Evolutionary conservation across 257 asterid species (phyloP), one percentile per base, ranked within the genome.

Genomic region (Primulina eburnea): DNA sequence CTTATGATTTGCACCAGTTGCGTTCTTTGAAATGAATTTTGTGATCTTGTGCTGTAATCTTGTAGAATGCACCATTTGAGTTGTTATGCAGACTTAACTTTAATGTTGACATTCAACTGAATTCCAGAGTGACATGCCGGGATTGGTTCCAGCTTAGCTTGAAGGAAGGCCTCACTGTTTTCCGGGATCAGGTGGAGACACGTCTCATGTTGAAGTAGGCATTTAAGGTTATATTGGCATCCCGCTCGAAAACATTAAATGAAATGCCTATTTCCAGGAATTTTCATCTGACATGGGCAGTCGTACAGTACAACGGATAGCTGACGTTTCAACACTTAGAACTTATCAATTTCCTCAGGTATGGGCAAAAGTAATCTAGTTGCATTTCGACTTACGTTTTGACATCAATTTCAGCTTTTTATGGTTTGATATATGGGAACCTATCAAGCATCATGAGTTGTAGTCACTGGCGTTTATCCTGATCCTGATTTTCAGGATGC

Each of bases 111-210:
- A 55, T 30, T 67, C 58, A 52, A 65, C 6, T 60, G 75, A 76
- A 71, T 81, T 78, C 62, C 88, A 91, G 99, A 85, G 99, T 94
- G 62, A 94, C 99, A 53, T 94, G 99, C 80, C 97, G 99, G 59
- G 99, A 94, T 80, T 91, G 99, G 99, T 94, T 94, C 88, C 99
- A 94, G 89, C 97, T 94, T 62, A 94, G 99, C 80, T 79, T 94
- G 73, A 94, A 94, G 89, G 97, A 94, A 81, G 99, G 99, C 70
- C 96, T 94, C 66, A 94, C 99, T 28, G 97, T 91, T 62, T 94
- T 94, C 86, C 92, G 99, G 26, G 99, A 85, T 81, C 99, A 94
- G 97, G 97, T 94, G 65, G 68, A 63, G 71, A 35, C 16, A 21
- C 43, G 18, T 65, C 43, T 62, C 38, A 66, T 53, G 56, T 24